A percentile compares a stretch with the other conserved stretches of the same genome.
phyloP scores from a whole-genome alignment of 2,329 filamentous ascomycete genomes.

The Hypoxylon sp. region DNA sequence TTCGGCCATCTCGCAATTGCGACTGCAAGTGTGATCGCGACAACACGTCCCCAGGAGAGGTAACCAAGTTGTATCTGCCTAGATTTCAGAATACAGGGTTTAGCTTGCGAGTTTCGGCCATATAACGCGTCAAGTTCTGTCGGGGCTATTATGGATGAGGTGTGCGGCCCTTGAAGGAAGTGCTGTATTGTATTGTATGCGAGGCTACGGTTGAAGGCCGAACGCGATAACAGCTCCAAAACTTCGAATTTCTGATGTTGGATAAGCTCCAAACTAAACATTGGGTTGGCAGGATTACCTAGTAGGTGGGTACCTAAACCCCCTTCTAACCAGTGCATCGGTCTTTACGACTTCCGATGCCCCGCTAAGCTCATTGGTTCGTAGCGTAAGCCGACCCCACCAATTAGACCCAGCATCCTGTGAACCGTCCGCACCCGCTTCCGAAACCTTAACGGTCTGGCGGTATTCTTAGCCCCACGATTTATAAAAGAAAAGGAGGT shows the following conservation, averaged over 20 bases:
- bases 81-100: not conserved
- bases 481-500: slow-evolving; percentile 9
- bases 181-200: not conserved
- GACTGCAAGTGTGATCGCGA: not conserved
- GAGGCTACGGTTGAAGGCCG: not conserved
- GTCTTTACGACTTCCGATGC: slow-evolving; percentile 22
- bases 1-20: slow-evolving; percentile 46
- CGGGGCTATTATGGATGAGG: not conserved
- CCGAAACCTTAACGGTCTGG: slow-evolving; percentile 29
- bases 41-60: not conserved
- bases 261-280: slow-evolving; percentile 21
- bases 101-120: not conserved
- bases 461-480: slow-evolving; percentile 38
- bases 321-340: slow-evolving; percentile 6
- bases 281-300: slow-evolving; percentile 9
- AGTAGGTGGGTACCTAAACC: slow-evolving; percentile 8
- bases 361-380: not conserved
- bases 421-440: slow-evolving; percentile 32
- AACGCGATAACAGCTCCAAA: slow-evolving; percentile 10
- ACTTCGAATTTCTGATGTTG: slow-evolving; percentile 2
- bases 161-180: not conserved
- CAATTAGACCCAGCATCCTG: not conserved
- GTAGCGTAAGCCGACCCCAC: not conserved
- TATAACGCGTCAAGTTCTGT: not conserved
- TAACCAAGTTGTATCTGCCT: not conserved